Evolutionary conservation across 2,329 filamentous ascomycete genomes (phyloP).

Genomic region (Rutstroemia sp.): DNA sequence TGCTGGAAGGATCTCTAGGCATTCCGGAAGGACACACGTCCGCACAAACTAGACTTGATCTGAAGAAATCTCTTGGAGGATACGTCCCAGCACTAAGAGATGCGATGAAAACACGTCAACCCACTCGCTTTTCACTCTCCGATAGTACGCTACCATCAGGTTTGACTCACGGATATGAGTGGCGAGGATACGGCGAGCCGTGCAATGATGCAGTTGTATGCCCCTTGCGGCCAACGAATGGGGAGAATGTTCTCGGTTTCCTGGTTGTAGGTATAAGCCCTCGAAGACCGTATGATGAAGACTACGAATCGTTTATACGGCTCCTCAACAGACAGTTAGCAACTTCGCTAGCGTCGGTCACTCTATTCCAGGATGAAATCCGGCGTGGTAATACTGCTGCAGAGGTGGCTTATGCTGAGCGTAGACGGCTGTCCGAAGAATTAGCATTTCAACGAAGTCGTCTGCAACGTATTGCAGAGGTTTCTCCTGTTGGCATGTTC

Average conservation of each 20-base stretch:
- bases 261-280: conserved; percentile 51
- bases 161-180: conserved; percentile 60
- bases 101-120: conserved; percentile 59
- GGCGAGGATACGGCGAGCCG: conserved; percentile 63
- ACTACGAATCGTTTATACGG: conserved; percentile 71
- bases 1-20: conserved; percentile 66
- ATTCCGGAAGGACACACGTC: conserved; percentile 56
- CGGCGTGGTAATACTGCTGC: conserved; percentile 64
- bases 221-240: conserved; percentile 62
- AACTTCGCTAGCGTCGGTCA: conserved; percentile 73
- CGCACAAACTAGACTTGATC: conserved; percentile 54
- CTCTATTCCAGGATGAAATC: conserved; percentile 79
- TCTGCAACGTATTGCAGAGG: conserved; percentile 63
- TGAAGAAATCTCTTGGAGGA: conserved; percentile 61
- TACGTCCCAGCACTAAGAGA: conserved; percentile 72
- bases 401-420: conserved; percentile 62
- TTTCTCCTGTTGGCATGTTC: conserved; percentile 76
- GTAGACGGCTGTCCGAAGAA: conserved; percentile 21
- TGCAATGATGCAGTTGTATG: conserved; percentile 67
- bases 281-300: conserved; percentile 66
- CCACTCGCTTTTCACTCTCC: conserved; percentile 57
- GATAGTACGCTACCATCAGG: conserved; percentile 55
- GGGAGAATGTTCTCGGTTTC: conserved; percentile 50
- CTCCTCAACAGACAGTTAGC: conserved; percentile 68
- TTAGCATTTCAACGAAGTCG: conserved; percentile 20